Base-by-base conservation (phyloP, 805 yeast genomes). In the Yarrowia sp. region DNA sequence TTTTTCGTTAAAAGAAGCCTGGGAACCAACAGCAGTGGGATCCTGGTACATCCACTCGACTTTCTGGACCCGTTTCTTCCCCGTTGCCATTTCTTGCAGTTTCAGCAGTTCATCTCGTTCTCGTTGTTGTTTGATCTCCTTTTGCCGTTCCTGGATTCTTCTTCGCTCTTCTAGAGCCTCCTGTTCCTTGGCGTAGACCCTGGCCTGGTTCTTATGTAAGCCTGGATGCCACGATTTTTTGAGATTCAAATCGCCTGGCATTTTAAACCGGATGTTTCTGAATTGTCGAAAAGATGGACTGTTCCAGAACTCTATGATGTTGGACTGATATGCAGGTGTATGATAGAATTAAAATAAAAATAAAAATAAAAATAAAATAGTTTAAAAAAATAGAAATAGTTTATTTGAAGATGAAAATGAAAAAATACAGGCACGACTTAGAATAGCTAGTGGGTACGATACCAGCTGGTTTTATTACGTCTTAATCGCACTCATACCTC, bases 221-320 rank as follows among this genome's bases (percentile, higher is more conserved):
- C 88, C 92, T 2, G 99, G 98, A 75, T 93, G 91, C 99, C 98
- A 93, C 67, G 98, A 93, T 74, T 93, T 93, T 77, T 93, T 89
- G 65, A 92, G 76, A 73, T 93, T 93, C 67, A 93, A 80, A 74
- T 92, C 97, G 5, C 92, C 90, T 0, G 92, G 89, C 72, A 70
- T 69, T 38, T 4, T 26, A 4, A 26, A 26, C 8, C 30, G 4
- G 30, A 8, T 26, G 30, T n/a, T n/a, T n/a, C n/a, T n/a, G n/a
- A n/a, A n/a, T n/a, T n/a, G n/a, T n/a, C n/a, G 8, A 26, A 26
- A 4, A 26, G 30, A 8, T 26, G 30, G 30, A 26, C 4, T 26
- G 30, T 36, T 4, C n/a, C 8, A 35, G 36, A 33, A 33, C 17
- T 33, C 38, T 33, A 33, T 33, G 38, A 12, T 16, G 33, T 11